Base-by-base conservation (phyloP, 805 yeast genomes). In the Cyberlindnera veronae region DNA sequence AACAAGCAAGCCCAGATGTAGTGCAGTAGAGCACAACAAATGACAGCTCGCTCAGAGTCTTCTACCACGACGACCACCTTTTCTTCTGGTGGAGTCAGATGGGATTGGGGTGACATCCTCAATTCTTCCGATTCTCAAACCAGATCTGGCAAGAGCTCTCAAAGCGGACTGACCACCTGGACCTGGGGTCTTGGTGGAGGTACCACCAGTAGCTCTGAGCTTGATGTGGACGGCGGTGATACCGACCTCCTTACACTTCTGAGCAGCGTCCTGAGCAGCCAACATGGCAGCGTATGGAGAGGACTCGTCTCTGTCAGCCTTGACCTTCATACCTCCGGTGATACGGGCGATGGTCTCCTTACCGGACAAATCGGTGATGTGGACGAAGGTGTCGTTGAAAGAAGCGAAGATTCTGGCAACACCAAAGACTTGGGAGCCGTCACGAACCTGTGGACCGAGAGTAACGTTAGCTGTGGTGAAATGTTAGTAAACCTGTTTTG, bases 51-150 rank as follows among this genome's bases (percentile, higher is more conserved):
- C 30, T 76, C 74, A 87, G 77, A 90, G 84, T 86, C 99, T 89
- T 84, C 99, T 91, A 91, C 99, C 99, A 84, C 99, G 90, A 82
- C 99, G 93, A 87, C 99, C 99, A 88, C 99, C 99, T 95, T 93
- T 95, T 88, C 91, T 87, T 85, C 99, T 93, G 74, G 99, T 95
- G 66, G 98, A 90, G 77, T 93, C 99, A 62, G 99, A 93, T 74
- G 99, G 99, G 66, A 93, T 90, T 74, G 99, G 99, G 62, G 99
- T 93, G 61, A 93, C 99, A 74, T 93, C 99, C 81, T 95, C 99
- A 64, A 93, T 93, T 78, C 99, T 89, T 66, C 99, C 99, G 61
- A 93, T 93, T 84, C 95, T 90, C 76, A 93, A 81, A 72, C 99
- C 99, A 60, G 98, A 89, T 84, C 99, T 90, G 67, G 99, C 98